These are phyloP conservation scores for Dactylonectria macrodidyma DNA, from an alignment of 2,329 filamentous ascomycete genomes.

Conservation along the genomic window DNA sequence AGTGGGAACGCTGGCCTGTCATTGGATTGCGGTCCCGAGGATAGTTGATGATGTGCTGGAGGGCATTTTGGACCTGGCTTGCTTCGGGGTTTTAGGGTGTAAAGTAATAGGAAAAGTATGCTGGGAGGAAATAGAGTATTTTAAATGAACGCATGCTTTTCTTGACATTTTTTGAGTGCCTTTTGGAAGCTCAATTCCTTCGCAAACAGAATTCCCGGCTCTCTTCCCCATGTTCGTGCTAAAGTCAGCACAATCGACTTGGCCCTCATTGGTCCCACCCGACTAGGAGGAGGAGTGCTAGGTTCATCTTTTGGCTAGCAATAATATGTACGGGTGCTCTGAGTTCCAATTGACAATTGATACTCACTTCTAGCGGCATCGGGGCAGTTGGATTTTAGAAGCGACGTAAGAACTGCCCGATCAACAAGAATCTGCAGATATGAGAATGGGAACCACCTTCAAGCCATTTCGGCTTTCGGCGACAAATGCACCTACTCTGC, in stretches of 20 bases:
- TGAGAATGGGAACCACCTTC: no score
- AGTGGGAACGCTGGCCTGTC: constrained; percentile 23
- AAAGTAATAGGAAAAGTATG: background rate
- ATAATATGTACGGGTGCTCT: background rate
- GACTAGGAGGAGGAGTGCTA: background rate
- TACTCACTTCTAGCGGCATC: background rate
- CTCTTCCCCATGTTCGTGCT: constrained; percentile 15
- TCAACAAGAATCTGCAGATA: no score
- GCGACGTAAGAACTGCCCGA: no score
- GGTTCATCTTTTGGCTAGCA: background rate
- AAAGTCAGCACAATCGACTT: constrained; percentile 44
- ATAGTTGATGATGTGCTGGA: constrained; percentile 1
- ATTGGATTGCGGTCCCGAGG: constrained; percentile 39
- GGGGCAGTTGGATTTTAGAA: background rate
- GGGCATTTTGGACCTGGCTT: background rate
- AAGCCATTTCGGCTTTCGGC: no score
- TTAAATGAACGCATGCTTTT: background rate
- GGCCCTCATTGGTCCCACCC: constrained; percentile 40
- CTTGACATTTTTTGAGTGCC: background rate
- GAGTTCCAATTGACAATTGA: background rate
- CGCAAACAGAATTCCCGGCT: background rate
- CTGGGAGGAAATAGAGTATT: background rate
- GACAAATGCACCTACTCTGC: no score
- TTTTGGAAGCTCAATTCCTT: constrained; percentile 10
- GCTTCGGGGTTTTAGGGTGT: background rate